Evolutionary conservation across 441 rosid genomes (phyloP).

Genomic region (Populus hybrid): DNA sequence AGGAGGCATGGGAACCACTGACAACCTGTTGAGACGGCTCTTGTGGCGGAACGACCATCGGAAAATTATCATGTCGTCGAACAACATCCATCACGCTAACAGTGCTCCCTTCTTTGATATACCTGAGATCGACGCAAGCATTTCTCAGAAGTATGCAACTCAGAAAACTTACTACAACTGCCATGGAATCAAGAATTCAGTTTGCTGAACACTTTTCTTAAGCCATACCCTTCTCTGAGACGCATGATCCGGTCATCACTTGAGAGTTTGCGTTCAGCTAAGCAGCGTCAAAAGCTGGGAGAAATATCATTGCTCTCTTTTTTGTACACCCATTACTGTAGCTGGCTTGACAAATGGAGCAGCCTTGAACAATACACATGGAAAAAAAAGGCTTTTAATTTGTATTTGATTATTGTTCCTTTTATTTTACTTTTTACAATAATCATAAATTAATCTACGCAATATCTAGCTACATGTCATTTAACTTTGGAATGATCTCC

Average conservation of each 20-base stretch:
- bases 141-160: conserved; percentile 7
- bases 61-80: conserved; percentile 72
- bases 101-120: conserved; percentile 87
- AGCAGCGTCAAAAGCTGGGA: conserved; percentile 72
- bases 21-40: conserved; percentile 83
- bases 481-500: too few relatives aligned
- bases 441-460: too few relatives aligned
- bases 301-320: conserved; percentile 59
- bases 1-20: conserved; percentile 72
- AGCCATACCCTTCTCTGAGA: conserved; percentile 85
- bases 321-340: conserved; percentile 60
- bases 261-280: conserved; percentile 71
- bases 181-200: neutral
- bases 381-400: too few relatives aligned
- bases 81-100: conserved; percentile 91
- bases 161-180: neutral
- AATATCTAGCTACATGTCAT: too few relatives aligned
- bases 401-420: too few relatives aligned
- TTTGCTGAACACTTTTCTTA: neutral
- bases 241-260: conserved; percentile 75
- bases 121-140: conserved; percentile 35
- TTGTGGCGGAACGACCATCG: conserved; percentile 74
- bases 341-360: conserved; percentile 78
- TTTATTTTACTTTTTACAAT: too few relatives aligned
- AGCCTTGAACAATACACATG: conserved; percentile 36